Evolutionary conservation across 148 eudicot genomes (phyloP), one percentile per base, ranked within the genome.

Genomic region (Dysphania ambrosioides): DNA sequence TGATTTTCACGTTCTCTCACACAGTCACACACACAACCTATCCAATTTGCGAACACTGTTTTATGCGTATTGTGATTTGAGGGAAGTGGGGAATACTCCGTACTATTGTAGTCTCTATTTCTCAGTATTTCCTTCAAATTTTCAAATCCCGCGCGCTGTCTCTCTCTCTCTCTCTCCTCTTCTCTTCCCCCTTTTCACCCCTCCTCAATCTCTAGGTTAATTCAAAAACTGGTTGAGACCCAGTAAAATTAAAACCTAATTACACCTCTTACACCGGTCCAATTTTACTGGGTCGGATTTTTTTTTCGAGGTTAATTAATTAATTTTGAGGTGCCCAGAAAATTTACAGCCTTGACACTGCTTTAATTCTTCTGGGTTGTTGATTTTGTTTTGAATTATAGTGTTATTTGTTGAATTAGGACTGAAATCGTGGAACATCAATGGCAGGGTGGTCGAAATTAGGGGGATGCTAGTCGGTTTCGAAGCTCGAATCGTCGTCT

Each of bases 391-490:
- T 30, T n/a, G n/a, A 60, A 63, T 29, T 40, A 66, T 27, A 23
- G 3, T 42, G 29, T 70, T 62, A 55, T 60, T 79, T 79, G 32
- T 27, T 47, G 74, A 19, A 62, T 72, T 86, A 83, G 85, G 89
- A 85, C 86, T 84, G 80, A 82, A 70, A 79, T 77, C n/a, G n/a
- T 87, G 74, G 26, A 64, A 79, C 69, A 77, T 81, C 74, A 66
- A 88, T 90, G 89, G 82, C 84, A 84, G 86, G 87, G 57, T 86
- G 87, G 82, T 81, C 70, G 74, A 85, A 75, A 34, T 66, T 79
- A 72, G 78, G 60, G 35, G 78, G 66, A 34, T 68, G 86, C 47
- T 76, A 77, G 66, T 57, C 62, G 8, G 35, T 69, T 31, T 58
- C 18, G 65, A 79, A 80, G 59, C 47, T 78, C 67, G 75, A 42